Percentiles rank a stretch among this genome's conserved stretches.
phyloP scores from a whole-genome alignment of 768 basidiomycete species.

The Mycena metata region DNA sequence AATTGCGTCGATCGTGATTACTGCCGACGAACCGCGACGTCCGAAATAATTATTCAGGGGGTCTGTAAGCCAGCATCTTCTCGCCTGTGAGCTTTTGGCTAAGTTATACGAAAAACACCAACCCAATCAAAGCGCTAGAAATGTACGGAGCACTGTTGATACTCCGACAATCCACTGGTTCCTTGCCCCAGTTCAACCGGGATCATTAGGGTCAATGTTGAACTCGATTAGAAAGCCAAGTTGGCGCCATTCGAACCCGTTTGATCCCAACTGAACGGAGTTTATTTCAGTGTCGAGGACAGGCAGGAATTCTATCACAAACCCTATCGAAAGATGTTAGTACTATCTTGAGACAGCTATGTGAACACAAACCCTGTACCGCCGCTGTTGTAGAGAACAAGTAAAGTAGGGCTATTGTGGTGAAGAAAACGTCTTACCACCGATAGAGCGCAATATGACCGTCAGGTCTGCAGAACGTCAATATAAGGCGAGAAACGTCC shows the following conservation, averaged over 20 bases:
- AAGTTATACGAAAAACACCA: not conserved
- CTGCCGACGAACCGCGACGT: too few relatives aligned
- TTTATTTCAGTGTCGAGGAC: not conserved
- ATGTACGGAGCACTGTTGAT: slow-evolving; percentile 61
- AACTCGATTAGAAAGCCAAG: slow-evolving; percentile 52
- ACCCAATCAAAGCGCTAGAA: slow-evolving; percentile 4
- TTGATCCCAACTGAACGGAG: slow-evolving; percentile 58
- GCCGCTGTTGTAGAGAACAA: not conserved
- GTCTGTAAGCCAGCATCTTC: slow-evolving; percentile 74
- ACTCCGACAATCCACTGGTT: slow-evolving; percentile 72
- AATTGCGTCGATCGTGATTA: too few relatives aligned
- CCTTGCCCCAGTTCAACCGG: slow-evolving; percentile 45
- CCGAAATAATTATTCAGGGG: slow-evolving; percentile 63
- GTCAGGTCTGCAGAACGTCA: slow-evolving; percentile 44
- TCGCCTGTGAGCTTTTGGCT: not conserved
- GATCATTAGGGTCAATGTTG: slow-evolving; percentile 54
- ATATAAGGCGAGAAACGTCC: slow-evolving; percentile 41
- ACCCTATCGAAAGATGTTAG: slow-evolving; percentile 35
- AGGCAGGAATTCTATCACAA: not conserved
- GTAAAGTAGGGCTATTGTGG: too few relatives aligned
- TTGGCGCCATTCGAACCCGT: slow-evolving; percentile 70
- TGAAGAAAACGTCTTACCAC: too few relatives aligned
- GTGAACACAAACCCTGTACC: slow-evolving; percentile 46
- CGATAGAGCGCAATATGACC: slow-evolving; percentile 71
- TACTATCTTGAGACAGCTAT: too few relatives aligned